Conservation (phyloP, 2,329 filamentous ascomycete genomes). For the Alternaria hordeiaustralica region DNA sequence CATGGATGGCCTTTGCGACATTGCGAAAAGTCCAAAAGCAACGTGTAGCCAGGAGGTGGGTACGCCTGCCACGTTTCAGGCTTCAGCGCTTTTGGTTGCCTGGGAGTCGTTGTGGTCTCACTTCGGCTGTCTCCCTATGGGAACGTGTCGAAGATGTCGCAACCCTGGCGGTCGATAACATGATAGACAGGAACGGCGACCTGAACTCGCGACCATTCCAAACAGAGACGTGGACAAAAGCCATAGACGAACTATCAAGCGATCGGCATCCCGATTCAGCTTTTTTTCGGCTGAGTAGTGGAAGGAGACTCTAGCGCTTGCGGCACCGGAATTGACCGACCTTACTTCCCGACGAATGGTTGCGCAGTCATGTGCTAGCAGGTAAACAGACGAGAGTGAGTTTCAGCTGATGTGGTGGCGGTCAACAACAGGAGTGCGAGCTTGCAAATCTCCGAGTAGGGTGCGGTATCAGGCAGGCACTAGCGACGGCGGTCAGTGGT, state of each 20-base stretch:
- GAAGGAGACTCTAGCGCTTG: not conserved
- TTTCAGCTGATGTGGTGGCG: conserved; percentile 3
- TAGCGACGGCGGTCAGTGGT: not conserved
- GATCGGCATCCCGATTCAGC: conserved; percentile 12
- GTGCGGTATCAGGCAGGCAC: not conserved
- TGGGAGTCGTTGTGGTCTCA: not conserved
- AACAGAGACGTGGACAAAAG: conserved; percentile 4
- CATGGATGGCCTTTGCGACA: conserved; percentile 1
- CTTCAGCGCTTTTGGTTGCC: not conserved
- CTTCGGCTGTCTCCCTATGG: not conserved
- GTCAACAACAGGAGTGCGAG: not conserved
- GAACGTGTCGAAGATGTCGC: not conserved
- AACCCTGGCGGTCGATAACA: not conserved
- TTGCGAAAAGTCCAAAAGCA: conserved; percentile 4
- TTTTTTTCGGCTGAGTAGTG: not conserved
- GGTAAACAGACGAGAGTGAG: not conserved
- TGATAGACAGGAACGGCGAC: not conserved
- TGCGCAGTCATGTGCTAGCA: not conserved
- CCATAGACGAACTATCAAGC: not conserved
- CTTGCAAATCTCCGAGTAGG: not conserved
- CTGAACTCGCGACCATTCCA: not conserved
- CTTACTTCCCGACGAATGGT: not conserved
- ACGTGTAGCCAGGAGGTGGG: not conserved
- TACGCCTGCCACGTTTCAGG: not conserved
- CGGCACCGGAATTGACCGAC: not conserved